Evolutionary conservation across 2,329 filamentous ascomycete genomes (phyloP).

Genomic region (Curvularia spicifera): DNA sequence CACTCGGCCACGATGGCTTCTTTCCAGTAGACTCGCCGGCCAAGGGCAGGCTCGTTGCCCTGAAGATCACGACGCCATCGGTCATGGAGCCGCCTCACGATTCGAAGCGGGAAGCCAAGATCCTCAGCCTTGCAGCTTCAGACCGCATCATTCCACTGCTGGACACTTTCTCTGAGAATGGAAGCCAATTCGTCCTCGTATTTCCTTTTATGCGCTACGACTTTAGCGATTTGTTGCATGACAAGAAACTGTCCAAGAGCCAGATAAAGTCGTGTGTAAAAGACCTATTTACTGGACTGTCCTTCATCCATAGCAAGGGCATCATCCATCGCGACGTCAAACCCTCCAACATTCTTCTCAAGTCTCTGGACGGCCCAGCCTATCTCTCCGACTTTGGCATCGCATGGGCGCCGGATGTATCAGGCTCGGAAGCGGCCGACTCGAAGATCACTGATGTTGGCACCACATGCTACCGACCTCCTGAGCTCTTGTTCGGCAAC

Average conservation of each 20-base stretch:
- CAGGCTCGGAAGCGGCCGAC: conserved; percentile 66
- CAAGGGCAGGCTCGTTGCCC: conserved; percentile 61
- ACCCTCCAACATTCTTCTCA: conserved; percentile 83
- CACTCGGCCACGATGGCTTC: conserved; percentile 46
- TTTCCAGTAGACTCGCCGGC: conserved; percentile 28
- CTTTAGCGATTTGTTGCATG: conserved; percentile 70
- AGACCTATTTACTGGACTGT: conserved; percentile 74
- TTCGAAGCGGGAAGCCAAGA: conserved; percentile 76
- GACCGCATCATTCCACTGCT: conserved; percentile 71
- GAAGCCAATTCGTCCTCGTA: conserved; percentile 75
- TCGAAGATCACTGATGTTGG: conserved; percentile 91
- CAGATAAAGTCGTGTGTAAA: conserved; percentile 61
- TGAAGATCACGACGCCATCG: conserved; percentile 85
- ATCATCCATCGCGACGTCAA: conserved; percentile 96
- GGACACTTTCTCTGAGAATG: conserved; percentile 72
- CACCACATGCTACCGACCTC: conserved; percentile 87
- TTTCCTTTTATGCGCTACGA: conserved; percentile 84
- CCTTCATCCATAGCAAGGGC: conserved; percentile 71
- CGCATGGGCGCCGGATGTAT: conserved; percentile 72
- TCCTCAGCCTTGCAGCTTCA: conserved; percentile 67
- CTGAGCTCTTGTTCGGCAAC: conserved; percentile 88
- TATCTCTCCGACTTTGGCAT: conserved; percentile 92
- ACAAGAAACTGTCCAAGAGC: conserved; percentile 47
- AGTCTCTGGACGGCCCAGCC: conserved; percentile 71
- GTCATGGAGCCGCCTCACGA: conserved; percentile 81